Base-by-base conservation (phyloP, 495 filamentous ascomycete genomes). In the Viridothelium virens region DNA sequence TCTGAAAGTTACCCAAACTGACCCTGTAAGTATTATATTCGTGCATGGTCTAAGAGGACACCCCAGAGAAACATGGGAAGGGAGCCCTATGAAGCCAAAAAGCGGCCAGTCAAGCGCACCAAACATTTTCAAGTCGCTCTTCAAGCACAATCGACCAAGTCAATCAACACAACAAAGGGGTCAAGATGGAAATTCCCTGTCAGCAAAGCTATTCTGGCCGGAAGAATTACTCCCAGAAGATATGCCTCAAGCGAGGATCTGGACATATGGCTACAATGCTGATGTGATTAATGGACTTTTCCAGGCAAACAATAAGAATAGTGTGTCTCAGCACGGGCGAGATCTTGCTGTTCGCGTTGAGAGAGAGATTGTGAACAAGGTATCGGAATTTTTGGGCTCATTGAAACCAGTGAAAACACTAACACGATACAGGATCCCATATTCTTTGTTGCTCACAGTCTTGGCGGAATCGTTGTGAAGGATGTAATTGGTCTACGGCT, bases 401-500 rank as follows among this genome's bases (percentile, higher is more conserved):
- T 5, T 16, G 2, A 44, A 65, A 62, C 34, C 12, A 65, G 38
- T 7, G 16, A 62, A 34, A 14, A 36, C 33, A 38, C 53, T 59
- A 38, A 38, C 14, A 36, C 62, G 67, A 66, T 39, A 25, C 36
- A 61, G 5, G 63, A 64, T 37, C 64, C 64, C 1, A 31, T 69
- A 9, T 50, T 69, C 3, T 69, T 69, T 46, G 67, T 69, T n/a
- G 65, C 67, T 14, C 67, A 69, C 56, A 63, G 65, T 56, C 67
- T 69, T 56, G 67, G 67, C 38, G 67, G 67, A 4, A 41, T 69
- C 12, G 67, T 69, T 11, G 59, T 67, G 18, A 65, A 69, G 34
- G 53, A 70, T n/a, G 68, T 69, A 62, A 63, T 65, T 11, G 14
- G 7, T 12, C 5, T 14, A 3, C 41, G 6, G 25, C 69, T 72